A percentile compares a stretch with the other conserved stretches of the same genome.
phyloP scores from a whole-genome alignment of 2,329 filamentous ascomycete species.

The Leptosphaerulina australis region DNA sequence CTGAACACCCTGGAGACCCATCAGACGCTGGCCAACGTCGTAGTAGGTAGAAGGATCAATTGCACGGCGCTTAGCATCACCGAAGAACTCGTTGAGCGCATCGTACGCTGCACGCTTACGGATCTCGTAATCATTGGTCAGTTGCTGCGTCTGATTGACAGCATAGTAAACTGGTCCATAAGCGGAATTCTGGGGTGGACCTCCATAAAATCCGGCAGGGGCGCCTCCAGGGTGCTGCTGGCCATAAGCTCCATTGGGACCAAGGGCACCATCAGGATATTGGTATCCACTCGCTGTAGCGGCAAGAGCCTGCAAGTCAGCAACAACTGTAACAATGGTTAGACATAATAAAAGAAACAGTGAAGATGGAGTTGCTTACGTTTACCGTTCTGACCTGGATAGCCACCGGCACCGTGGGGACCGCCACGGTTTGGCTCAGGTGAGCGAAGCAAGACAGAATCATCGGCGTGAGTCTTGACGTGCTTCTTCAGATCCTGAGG shows the following conservation, averaged over 20 bases:
- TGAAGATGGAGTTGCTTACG: constrained; percentile 39
- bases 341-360: constrained; percentile 36
- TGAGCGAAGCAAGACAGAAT: constrained; percentile 75
- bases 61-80: constrained; percentile 86
- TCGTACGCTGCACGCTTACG: constrained; percentile 83
- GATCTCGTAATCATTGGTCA: constrained; percentile 71
- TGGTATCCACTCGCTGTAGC: constrained; percentile 56
- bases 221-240: constrained; percentile 61
- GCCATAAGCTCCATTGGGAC: constrained; percentile 45
- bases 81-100: constrained; percentile 91
- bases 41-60: constrained; percentile 89
- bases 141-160: constrained; percentile 68
- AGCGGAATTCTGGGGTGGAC: constrained; percentile 59
- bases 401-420: constrained; percentile 44
- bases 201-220: constrained; percentile 59
- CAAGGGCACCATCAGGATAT: constrained; percentile 52
- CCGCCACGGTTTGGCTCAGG: constrained; percentile 63
- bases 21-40: constrained; percentile 86
- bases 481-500: constrained; percentile 99
- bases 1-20: constrained; percentile 75
- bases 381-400: constrained; percentile 47
- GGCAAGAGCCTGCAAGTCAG: constrained; percentile 57
- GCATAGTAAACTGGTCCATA: constrained; percentile 81
- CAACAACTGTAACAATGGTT: constrained; percentile 48
- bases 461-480: constrained; percentile 97